Evolutionary conservation across 2,329 filamentous ascomycete genomes (phyloP), one percentile per base, ranked within the genome.

Genomic region (Diaporthe sp.): DNA sequence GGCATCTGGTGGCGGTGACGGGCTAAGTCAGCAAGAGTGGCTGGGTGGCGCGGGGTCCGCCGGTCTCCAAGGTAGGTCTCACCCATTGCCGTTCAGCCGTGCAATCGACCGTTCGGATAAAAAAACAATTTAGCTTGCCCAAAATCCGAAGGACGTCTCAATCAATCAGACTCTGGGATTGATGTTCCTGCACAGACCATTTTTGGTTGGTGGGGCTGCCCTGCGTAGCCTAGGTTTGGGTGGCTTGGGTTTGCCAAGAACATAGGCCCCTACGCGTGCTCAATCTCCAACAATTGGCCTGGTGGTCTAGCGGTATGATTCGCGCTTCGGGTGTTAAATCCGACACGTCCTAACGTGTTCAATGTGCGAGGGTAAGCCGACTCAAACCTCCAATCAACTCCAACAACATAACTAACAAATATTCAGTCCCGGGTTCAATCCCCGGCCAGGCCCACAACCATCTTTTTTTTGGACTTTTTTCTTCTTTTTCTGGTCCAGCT

Each of bases 271-370:
- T 3, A 22, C 5, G 31, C 31, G 31, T 31, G 4, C 31, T 1
- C 4, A 4, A 6, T 31, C 31, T 2, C 4, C 70, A 61, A 25
- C 70, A 44, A 53, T 13, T 13, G 72, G 72, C 72, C 57, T 70
- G 67, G 55, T 74, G 72, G 72, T 74, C 72, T 74, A 74, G 72
- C 62, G 72, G 72, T 74, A 74, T 74, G 72, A 74, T 74, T 74
- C 72, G 67, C 51, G 72, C 72, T 74, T 74, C 72, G 72, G 72
- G 65, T 71, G 58, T 51, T 53, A 6, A 37, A 53, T 70, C 67
- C 49, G 22, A 17, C 49, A 57, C 17, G 57, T 72, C 37, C 46
- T 17, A 62, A 62, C 39, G 5, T 59, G n/a, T 46, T 59, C 22
- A 61, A 10, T 68, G 62, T 68, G 62, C 62, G 62, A 68, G 62